Base-by-base conservation (phyloP, 352 stramenopile genomes). In the Globisporangium barbulae region DNA sequence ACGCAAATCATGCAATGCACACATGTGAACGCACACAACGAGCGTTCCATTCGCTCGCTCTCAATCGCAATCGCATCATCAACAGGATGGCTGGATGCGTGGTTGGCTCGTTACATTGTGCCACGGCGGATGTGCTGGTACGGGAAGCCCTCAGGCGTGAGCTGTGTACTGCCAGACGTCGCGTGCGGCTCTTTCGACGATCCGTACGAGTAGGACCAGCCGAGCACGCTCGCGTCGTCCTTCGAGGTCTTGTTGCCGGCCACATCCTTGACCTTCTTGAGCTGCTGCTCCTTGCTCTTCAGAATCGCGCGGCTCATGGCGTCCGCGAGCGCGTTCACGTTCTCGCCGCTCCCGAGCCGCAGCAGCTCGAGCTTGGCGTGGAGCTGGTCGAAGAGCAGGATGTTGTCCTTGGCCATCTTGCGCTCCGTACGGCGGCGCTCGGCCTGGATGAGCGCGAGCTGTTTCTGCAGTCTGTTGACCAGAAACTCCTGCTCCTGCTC, bases 401-500 rank as follows among this genome's bases (percentile, higher is more conserved):
- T 48, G 35, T 88, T 91, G 25, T 93, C 84, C 56, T 89, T 90
- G 25, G 84, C 80, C 41, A 92, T 64, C 56, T 88, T 89, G 44
- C 79, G 79, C 63, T 93, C 87, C 61, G 89, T 77, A 9, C 85
- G 78, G n/a, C 76, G 79, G 50, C 86, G 88, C 65, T 95, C 87
- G 22, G 54, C 64, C 50, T 93, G 79, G 28, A 93, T 76, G 21
- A 71, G 71, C 41, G 76, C 72, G 39, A 95, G 76, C 65, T 92
- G 83, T 60, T 95, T 95, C 73, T 95, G 87, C 42, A 95, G 71
- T 0, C 83, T 78, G 65, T 95, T 95, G 33, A 95, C 87, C 4
- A 95, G 67, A 53, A 91, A 95, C 70, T 95, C 87, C 64, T 95
- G 87, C 70, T 95, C 87, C 66, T 93, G 85, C 68, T 95, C 87